These are phyloP conservation scores for Eucalyptus regnans DNA, from an alignment of 345 rosid genomes.

Conservation along the genomic window DNA sequence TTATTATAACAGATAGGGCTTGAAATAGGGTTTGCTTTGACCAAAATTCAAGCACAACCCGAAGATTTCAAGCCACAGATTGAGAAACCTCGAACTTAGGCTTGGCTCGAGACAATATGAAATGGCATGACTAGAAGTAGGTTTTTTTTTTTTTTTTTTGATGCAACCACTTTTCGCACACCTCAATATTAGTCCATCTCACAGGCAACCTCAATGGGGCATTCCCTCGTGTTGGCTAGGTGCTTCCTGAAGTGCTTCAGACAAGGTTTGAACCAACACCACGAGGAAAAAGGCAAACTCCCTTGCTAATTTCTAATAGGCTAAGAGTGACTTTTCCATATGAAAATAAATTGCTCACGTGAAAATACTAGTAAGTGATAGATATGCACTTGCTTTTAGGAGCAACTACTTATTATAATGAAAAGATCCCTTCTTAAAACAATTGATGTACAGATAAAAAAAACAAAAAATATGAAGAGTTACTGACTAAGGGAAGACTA, in stretches of 20 bases:
- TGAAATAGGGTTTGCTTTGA: no score
- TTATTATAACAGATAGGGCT: no score
- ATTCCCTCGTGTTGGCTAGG: neutral
- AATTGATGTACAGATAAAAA: no score
- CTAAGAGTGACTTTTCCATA: neutral
- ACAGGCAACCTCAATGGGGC: neutral
- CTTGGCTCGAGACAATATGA: no score
- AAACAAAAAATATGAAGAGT: neutral
- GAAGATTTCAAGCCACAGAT: no score
- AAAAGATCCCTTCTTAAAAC: neutral
- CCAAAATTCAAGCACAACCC: no score
- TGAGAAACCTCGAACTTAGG: accelerated
- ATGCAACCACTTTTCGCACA: no score
- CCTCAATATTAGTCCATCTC: neutral
- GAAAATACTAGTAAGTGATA: neutral
- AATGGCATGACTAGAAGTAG: no score
- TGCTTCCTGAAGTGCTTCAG: no score
- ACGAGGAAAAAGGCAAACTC: neutral
- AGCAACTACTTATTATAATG: neutral
- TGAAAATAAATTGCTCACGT: neutral
- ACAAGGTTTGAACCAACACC: no score
- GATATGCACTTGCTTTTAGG: neutral
- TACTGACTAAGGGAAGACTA: neutral
- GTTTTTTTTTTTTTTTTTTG: no score
- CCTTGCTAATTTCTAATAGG: neutral